Evolutionary conservation across 2,329 filamentous ascomycete species (phyloP), one percentile per base, ranked within the genome.

Genomic region (Diaporthe sp.): DNA sequence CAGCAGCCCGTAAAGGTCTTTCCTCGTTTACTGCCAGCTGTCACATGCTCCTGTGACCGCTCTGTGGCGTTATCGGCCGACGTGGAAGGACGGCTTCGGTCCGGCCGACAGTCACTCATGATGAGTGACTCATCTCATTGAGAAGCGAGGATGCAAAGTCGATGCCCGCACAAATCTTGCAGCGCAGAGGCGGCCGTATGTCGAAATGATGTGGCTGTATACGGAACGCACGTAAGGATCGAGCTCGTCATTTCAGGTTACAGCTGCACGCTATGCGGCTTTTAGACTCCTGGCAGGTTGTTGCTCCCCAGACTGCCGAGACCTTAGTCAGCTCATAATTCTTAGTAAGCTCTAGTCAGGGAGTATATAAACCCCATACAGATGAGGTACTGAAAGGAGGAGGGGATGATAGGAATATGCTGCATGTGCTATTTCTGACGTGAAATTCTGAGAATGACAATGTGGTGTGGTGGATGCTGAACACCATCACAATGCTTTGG

Each of bases 1-100:
- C 58, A 61, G 37, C 58, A 61, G 22, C 58, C 58, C 10, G 58
- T 61, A 13, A 42, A 61, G 13, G 58, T 61, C n/a, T 61, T 61
- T 7, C 58, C 22, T 17, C 58, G 37, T 61, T 17, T 42, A 17
- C 58, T 15, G 3, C 22, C 22, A 61, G 10, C 6, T 22, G 37
- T 8, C 0, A 9, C 37, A 0, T 17, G 37, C 57, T 37, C 34
- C 58, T 25, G 34, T 25, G 37, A 7, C 37, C 34, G 58, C 12
- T 28, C 37, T 9, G 37, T 17, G 55, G 12, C 28, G 8, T n/a
- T n/a, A 31, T 60, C 31, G 22, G 9, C 31, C 20, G 57, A 31
- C 20, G 17, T 31, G 3, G 55, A 12, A 58, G 31, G 9, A 37
- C 37, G 6, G 58, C 37, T 4, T 25, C 3, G 12, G 22, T 42